Conservation (phyloP, 176 grass and related monocot genomes). For the maize (Zea mays) region DNA sequence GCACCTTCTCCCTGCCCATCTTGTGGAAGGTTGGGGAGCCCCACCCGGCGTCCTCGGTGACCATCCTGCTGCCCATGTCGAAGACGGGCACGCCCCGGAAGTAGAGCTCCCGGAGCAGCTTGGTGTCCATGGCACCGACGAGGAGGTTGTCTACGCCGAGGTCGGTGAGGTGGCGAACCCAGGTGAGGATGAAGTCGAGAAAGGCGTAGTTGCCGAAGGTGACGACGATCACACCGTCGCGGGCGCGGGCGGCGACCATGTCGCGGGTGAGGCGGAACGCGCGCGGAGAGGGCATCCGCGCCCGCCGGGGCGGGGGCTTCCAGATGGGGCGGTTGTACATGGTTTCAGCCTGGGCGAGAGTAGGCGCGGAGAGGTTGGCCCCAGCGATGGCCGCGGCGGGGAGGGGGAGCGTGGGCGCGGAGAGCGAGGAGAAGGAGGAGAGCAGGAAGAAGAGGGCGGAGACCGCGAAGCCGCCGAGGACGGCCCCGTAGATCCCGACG, state of each 20-base stretch:
- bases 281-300: conserved; percentile 54
- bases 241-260: conserved; percentile 64
- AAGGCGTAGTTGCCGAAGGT: conserved; percentile 92
- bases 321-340: conserved; percentile 68
- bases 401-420: conserved; percentile 39
- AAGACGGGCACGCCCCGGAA: conserved; percentile 77
- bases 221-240: conserved; percentile 69
- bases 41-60: conserved; percentile 85
- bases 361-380: conserved; percentile 17
- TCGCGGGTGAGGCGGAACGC: conserved; percentile 65
- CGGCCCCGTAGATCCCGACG: conserved; percentile 64
- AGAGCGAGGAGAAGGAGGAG: conserved; percentile 59
- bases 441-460: conserved; percentile 70
- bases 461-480: conserved; percentile 63
- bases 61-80: conserved; percentile 95
- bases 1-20: conserved; percentile 98
- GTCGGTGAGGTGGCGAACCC: conserved; percentile 82
- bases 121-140: conserved; percentile 94
- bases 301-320: conserved; percentile 47
- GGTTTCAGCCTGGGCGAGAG: conserved; percentile 11
- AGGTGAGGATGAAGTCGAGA: conserved; percentile 90
- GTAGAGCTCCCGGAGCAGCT: conserved; percentile 79
- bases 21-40: conserved; percentile 94
- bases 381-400: neutral
- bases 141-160: conserved; percentile 70